Evolutionary conservation across 73 alveolate species (phyloP), one percentile per base, ranked within the genome.

Genomic region (Paramecium caudatum): DNA sequence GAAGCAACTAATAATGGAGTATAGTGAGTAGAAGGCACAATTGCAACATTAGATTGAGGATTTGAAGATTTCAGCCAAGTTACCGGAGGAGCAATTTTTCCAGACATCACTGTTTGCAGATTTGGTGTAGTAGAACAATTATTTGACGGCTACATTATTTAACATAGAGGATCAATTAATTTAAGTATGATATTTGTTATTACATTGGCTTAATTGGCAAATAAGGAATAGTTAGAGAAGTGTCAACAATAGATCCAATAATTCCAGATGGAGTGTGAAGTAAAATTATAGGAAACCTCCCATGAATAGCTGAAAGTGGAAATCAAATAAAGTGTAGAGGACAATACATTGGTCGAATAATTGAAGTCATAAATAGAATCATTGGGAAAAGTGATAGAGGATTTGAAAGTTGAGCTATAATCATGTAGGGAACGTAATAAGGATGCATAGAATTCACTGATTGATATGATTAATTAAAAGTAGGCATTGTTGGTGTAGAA

Each of bases 371-470:
- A 74, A 74, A 47, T 74, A 41, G 39, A 74, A 74, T n/a, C 25
- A 39, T 21, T 27, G 43, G 17, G 32, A 1, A 74, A 74, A 21
- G 43, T 74, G 39, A 74, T 74, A 19, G 88, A 74, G 12, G 88
- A 74, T 74, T 5, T 74, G 55, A 74, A 45, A 25, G 19, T 74
- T 16, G 88, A 74, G 43, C 19, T 45, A 17, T 30, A 37, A 41
- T 16, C 17, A 41, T 45, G 45, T 17, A 74, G 88, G 43, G 65
- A 74, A 41, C 43, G 88, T 4, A 74, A 74, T 74, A 37, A 74
- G 32, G 62, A 74, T 41, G 68, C 47, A 27, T 21, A 41, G 8
- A 43, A 30, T 27, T 17, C 49, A 43, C 16, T 74, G 21, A n/a
- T 10, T 41, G 88, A 74, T 9, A 27, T 27, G 16, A 39, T 39